Evolutionary conservation across 208 protist genomes (phyloP), one percentile per base, ranked within the genome.

Genomic region (Leishmania aethiopica): DNA sequence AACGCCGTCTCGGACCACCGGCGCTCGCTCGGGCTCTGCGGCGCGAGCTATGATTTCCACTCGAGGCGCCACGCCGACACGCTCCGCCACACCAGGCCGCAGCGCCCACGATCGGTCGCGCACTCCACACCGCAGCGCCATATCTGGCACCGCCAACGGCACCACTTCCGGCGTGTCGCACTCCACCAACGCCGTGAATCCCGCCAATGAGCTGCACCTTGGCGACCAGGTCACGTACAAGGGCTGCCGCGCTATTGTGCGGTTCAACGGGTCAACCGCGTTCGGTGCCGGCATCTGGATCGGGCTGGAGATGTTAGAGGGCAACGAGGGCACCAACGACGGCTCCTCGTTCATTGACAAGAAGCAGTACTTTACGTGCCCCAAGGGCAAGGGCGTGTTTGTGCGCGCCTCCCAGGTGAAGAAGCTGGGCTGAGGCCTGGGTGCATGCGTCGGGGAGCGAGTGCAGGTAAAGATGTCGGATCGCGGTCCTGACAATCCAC

Each of bases 271-370:
- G 0, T 74, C 91, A 10, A 97, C 94, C 25, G 83, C 90, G 17
- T 97, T 97, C 75, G 94, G 92, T 49, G 93, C 94, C 35, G 94
- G 94, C 2, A 90, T 95, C 60, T 97, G 94, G 93, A 94, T 96
- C 69, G 94, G 94, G n/a, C 84, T 97, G 69, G 94, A 97, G 79
- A 97, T 97, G 93, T 75, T 97, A 28, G 93, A 97, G 66, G 94
- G 94, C 72, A 95, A 95, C 83, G 94, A 97, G 78, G 94, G 94
- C 77, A 95, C 92, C 22, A 96, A 97, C 84, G 93, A 97, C 70
- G 94, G 94, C 75, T 96, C 94, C 51, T 96, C 93, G 3, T 96
- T 96, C 82, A 95, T 97, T 78, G 94, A 97, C 89, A 97, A 97
- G 86, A 93, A 93, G 81, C 90, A 95, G 76, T 97, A 97, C 83